A percentile compares a stretch with the other conserved stretches of the same genome.
phyloP scores from a whole-genome alignment of 2,329 filamentous ascomycete genomes.

The Hypoxylon sp. region DNA sequence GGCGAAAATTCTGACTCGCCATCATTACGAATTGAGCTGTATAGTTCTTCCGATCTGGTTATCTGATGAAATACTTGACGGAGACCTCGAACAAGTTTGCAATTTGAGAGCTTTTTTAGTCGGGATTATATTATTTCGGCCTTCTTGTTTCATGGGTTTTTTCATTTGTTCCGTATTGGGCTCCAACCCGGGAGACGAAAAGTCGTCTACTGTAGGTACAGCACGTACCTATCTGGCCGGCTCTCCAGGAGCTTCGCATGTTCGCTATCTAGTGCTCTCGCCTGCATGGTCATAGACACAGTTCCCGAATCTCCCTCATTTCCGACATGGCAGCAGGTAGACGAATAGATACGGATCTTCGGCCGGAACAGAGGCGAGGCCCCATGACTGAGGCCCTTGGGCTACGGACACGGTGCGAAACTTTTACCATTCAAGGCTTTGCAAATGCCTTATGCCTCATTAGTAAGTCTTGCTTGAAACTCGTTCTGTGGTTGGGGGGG shows the following conservation, averaged over 20 bases:
- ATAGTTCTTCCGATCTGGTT: background rate
- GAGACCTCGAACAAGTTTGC: background rate
- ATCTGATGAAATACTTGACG: background rate
- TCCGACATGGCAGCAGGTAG: conserved; percentile 8
- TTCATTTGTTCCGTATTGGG: background rate
- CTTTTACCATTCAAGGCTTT: background rate
- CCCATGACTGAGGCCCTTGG: background rate
- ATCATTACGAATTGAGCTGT: background rate
- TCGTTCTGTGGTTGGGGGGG: conserved; percentile 5
- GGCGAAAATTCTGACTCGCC: background rate
- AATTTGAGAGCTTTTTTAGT: background rate
- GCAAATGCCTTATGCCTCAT: conserved; percentile 7
- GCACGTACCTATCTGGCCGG: background rate
- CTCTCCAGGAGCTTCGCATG: background rate
- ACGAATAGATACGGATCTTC: conserved; percentile 13
- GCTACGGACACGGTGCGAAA: conserved; percentile 25
- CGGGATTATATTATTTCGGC: background rate
- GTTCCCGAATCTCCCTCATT: conserved; percentile 8
- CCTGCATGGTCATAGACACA: conserved; percentile 5
- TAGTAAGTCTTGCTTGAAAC: conserved; percentile 13
- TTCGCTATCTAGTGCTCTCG: conserved; percentile 8
- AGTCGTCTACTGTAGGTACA: background rate
- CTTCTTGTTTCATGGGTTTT: background rate
- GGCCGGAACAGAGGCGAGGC: conserved; percentile 4
- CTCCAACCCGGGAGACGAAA: background rate